Conservation (phyloP, 306 rosid species). For the Glycine soja region DNA sequence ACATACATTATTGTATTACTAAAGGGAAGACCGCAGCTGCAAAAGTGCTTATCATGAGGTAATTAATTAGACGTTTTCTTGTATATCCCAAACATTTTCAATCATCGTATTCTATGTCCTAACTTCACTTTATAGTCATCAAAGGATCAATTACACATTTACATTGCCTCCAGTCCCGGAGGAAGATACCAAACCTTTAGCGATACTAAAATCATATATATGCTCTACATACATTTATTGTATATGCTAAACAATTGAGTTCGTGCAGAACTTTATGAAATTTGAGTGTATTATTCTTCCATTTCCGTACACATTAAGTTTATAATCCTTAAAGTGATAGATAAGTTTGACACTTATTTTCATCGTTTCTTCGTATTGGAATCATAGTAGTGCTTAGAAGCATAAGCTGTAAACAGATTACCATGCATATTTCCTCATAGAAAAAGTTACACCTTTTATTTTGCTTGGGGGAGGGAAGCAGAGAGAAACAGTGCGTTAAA, state of each 20-base stretch:
- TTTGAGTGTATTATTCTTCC: conserved; percentile 12
- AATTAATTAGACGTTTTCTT: conserved; percentile 9
- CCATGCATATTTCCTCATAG: too few relatives aligned
- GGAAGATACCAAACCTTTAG: conserved; percentile 19
- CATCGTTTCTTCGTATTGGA: too few relatives aligned
- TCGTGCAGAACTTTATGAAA: not conserved
- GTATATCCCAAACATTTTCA: conserved; percentile 22
- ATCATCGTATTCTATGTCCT: conserved; percentile 19
- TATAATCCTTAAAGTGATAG: too few relatives aligned
- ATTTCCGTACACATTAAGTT: too few relatives aligned
- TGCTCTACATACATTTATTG: not conserved
- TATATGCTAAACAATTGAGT: not conserved
- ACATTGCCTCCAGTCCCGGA: conserved; percentile 33
- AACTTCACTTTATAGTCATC: conserved; percentile 24
- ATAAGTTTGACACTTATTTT: too few relatives aligned
- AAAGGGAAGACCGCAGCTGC: conserved; percentile 57
- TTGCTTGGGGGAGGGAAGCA: not conserved
- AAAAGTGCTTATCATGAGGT: conserved; percentile 72
- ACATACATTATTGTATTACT: conserved; percentile 64
- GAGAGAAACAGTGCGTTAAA: not conserved
- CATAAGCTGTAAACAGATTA: not conserved
- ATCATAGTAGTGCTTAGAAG: not conserved
- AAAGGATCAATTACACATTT: conserved; percentile 27
- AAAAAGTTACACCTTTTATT: not conserved
- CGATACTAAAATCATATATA: conserved; percentile 7